These are phyloP conservation scores for Phytophthora ohioensis DNA, from an alignment of 352 stramenopile species.

Conservation along the genomic window DNA sequence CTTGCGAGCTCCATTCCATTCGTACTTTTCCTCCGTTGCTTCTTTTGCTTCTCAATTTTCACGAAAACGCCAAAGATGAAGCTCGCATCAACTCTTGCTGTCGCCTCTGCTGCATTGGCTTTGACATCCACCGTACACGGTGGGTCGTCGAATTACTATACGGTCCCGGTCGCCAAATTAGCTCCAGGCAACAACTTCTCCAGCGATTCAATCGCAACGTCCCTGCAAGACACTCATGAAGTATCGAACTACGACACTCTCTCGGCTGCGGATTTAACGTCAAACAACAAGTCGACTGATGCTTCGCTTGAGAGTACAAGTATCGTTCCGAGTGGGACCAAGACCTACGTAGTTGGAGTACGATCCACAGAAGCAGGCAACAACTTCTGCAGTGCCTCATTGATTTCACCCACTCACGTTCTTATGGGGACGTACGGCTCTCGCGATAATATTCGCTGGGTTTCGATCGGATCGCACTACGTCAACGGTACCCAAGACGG, in stretches of 20 bases:
- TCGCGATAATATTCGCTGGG: conserved; percentile 3
- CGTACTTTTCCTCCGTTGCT: not conserved
- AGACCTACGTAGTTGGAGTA: conserved; percentile 46
- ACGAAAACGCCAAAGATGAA: not conserved
- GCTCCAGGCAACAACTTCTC: conserved; percentile 37
- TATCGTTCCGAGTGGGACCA: conserved; percentile 38
- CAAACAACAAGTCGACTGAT: not conserved
- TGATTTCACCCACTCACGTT: conserved; percentile 25
- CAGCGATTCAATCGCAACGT: conserved; percentile 26
- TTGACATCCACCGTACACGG: not conserved
- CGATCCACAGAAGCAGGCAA: conserved; percentile 15
- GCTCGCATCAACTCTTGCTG: not conserved
- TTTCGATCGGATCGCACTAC: conserved; percentile 31
- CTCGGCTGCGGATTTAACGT: not conserved
- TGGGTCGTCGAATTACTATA: not conserved
- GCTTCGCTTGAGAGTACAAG: not conserved
- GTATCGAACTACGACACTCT: not conserved
- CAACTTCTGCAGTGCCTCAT: conserved; percentile 19
- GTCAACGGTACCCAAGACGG: conserved; percentile 24
- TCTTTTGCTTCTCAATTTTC: not conserved
- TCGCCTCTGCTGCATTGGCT: not conserved
- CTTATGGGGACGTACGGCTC: conserved; percentile 13
- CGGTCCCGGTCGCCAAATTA: not conserved
- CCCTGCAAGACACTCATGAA: not conserved
- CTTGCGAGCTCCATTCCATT: not conserved